A percentile compares a stretch with the other conserved stretches of the same genome.
Evolutionary conservation across 2,329 filamentous ascomycete species (phyloP).

Genomic region (Neofusicoccum umdonicola): DNA sequence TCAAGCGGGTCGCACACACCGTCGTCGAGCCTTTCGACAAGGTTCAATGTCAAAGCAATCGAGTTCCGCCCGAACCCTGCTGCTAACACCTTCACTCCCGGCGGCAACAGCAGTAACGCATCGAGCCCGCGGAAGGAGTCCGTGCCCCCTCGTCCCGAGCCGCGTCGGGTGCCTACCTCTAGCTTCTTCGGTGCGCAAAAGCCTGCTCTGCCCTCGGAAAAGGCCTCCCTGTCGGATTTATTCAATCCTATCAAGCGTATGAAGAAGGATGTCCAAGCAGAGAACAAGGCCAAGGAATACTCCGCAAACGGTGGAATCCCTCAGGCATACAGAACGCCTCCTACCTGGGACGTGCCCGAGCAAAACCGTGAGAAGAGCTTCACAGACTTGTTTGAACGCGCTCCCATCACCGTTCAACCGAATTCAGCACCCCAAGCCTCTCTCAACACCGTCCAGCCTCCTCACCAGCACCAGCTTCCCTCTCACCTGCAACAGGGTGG

Average conservation of each 20-base stretch:
- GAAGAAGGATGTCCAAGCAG: conserved; percentile 59
- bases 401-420: conserved; percentile 55
- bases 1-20: conserved; percentile 53
- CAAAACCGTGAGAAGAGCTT: conserved; percentile 76
- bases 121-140: conserved; percentile 67
- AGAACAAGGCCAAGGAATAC: conserved; percentile 60
- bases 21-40: conserved; percentile 51
- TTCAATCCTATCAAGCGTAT: conserved; percentile 69
- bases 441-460: conserved; percentile 61
- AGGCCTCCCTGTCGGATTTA: conserved; percentile 52
- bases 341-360: conserved; percentile 74
- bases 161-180: conserved; percentile 35
- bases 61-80: conserved; percentile 87
- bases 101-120: conserved; percentile 56
- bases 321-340: conserved; percentile 77
- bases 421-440: conserved; percentile 64
- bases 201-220: conserved; percentile 59
- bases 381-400: conserved; percentile 73
- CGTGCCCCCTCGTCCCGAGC: conserved; percentile 30
- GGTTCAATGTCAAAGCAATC: conserved; percentile 61
- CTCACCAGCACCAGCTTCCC: conserved; percentile 81
- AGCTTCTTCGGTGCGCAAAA: conserved; percentile 69
- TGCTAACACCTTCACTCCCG: conserved; percentile 78
- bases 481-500: conserved; percentile 76
- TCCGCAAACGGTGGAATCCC: conserved; percentile 78